phyloP scores from a whole-genome alignment of 2,329 filamentous ascomycete species.

The Pseudogymnoascus sp. region DNA sequence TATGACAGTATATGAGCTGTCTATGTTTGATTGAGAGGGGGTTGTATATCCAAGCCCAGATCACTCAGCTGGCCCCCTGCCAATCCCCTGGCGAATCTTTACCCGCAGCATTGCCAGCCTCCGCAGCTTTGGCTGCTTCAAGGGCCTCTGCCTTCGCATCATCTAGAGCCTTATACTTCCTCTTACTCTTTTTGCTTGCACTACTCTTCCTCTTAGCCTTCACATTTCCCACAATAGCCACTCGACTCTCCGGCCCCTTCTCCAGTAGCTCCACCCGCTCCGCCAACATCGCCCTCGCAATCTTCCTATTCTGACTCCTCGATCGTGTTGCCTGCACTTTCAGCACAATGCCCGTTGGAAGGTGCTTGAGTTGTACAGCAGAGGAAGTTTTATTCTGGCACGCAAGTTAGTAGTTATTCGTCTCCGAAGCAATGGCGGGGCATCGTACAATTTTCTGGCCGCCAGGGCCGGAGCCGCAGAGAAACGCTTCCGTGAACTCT shows the following conservation, averaged over 20 bases:
- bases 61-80: background rate
- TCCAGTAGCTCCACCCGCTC: constrained; percentile 53
- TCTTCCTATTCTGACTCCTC: constrained; percentile 75
- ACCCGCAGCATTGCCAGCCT: background rate
- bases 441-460: constrained; percentile 80
- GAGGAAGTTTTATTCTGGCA: constrained; percentile 87
- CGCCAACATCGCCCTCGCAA: constrained; percentile 63
- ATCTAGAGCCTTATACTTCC: constrained; percentile 62
- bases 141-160: constrained; percentile 21
- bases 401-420: background rate
- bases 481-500: constrained; percentile 75
- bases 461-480: constrained; percentile 86
- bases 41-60: background rate
- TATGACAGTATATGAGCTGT: background rate
- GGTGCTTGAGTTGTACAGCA: constrained; percentile 84
- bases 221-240: constrained; percentile 52
- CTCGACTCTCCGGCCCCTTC: constrained; percentile 62
- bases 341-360: constrained; percentile 83
- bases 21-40: background rate
- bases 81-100: background rate
- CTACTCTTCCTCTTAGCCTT: constrained; percentile 66
- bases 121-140: background rate
- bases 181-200: constrained; percentile 68
- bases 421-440: constrained; percentile 3
- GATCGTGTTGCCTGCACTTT: constrained; percentile 91